These are phyloP conservation scores for Spathaspora arborariae DNA, from an alignment of 805 yeast genomes.

Conservation along the genomic window DNA sequence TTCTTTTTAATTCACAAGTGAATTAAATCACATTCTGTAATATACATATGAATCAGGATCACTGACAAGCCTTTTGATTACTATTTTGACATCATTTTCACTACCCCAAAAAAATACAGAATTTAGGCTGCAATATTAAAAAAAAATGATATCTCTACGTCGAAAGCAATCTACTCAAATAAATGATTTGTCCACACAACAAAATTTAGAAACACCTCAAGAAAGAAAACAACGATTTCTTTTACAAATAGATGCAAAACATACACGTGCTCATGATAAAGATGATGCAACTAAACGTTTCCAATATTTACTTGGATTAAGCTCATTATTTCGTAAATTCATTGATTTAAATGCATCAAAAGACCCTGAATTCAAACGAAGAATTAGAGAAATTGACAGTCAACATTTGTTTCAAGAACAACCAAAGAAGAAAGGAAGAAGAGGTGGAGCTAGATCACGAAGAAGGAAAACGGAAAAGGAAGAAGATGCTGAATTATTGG, in stretches of 20 bases:
- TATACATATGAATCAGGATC: background rate
- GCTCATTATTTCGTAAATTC: slow-evolving; percentile 65
- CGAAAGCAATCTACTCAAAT: background rate
- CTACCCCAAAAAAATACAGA: background rate
- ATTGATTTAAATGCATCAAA: slow-evolving; percentile 60
- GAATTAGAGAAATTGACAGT: slow-evolving; percentile 54
- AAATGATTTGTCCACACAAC: background rate
- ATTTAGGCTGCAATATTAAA: background rate
- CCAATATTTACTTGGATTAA: slow-evolving; percentile 60
- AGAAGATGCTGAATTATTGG: slow-evolving; percentile 88
- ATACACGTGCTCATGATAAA: slow-evolving; percentile 29
- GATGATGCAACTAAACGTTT: slow-evolving; percentile 64
- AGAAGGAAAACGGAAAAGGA: slow-evolving; percentile 90
- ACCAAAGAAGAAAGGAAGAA: slow-evolving; percentile 14
- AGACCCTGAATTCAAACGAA: slow-evolving; percentile 54
- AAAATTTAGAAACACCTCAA: slow-evolving; percentile 11
- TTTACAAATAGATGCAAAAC: slow-evolving; percentile 50
- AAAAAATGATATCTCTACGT: background rate
- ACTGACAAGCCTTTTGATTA: background rate
- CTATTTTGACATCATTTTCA: background rate
- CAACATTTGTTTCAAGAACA: slow-evolving; percentile 38
- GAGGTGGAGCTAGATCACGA: slow-evolving; percentile 32
- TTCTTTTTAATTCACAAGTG: background rate
- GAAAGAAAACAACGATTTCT: slow-evolving; percentile 48
- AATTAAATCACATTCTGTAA: background rate